Evolutionary conservation across 148 eudicot species (phyloP).

Genomic region (Fallopia convolvulus): DNA sequence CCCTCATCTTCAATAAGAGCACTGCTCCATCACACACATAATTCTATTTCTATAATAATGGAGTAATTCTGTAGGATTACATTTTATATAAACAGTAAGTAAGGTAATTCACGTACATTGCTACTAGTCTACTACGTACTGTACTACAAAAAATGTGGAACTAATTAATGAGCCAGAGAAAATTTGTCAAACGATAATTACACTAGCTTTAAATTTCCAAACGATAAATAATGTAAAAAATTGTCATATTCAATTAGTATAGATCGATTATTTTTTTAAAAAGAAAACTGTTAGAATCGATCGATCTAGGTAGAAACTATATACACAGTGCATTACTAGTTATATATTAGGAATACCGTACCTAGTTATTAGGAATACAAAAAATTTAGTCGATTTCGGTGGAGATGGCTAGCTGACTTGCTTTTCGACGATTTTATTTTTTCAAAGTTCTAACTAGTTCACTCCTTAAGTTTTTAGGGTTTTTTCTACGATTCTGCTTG

Average conservation of each 20-base stretch:
- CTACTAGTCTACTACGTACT: background rate
- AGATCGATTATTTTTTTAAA: background rate
- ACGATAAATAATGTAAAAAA: background rate
- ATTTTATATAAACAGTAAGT: background rate
- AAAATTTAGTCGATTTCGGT: too few species aligned
- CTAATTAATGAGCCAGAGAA: background rate
- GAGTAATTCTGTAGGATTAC: background rate
- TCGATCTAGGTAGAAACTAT: too few species aligned
- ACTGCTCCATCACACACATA: background rate
- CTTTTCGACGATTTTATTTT: too few species aligned
- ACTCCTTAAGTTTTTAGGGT: too few species aligned
- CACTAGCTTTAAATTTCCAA: background rate
- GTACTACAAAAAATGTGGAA: background rate
- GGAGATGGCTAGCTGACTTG: too few species aligned
- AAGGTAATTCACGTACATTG: background rate
- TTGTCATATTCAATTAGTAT: background rate
- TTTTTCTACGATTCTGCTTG: too few species aligned
- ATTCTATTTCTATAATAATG: background rate
- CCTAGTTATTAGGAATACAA: too few species aligned
- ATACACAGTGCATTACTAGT: too few species aligned
- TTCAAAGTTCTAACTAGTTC: too few species aligned
- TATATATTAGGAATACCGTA: too few species aligned
- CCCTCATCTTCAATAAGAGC: background rate
- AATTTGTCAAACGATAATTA: background rate
- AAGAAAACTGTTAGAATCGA: too few species aligned